A percentile compares a stretch with the other conserved stretches of the same genome.
Conservation (phyloP, 768 basidiomycete species). For the Suillus ampliporus region DNA sequence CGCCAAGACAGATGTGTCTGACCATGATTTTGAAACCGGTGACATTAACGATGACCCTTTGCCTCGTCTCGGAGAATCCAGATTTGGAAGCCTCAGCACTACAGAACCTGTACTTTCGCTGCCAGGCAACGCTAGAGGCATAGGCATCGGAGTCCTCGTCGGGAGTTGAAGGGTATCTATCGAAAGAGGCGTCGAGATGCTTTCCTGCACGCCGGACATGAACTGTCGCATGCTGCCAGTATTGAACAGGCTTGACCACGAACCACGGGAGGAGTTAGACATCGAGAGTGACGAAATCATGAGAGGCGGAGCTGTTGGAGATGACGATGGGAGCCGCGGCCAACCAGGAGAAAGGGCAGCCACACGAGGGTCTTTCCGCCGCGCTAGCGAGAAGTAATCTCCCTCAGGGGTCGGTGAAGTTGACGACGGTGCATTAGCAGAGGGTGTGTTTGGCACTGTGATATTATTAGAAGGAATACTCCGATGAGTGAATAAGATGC, state of each 20-base stretch:
- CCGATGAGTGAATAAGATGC: not conserved
- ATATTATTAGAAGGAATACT: slow-evolving; percentile 2
- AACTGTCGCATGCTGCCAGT: slow-evolving; percentile 71
- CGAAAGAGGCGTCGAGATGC: slow-evolving; percentile 44
- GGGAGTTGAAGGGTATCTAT: slow-evolving; percentile 23
- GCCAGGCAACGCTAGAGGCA: slow-evolving; percentile 31
- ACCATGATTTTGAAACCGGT: slow-evolving; percentile 60
- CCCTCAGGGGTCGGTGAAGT: slow-evolving; percentile 34
- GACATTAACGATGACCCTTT: slow-evolving; percentile 31
- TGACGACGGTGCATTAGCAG: slow-evolving; percentile 24
- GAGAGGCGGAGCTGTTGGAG: slow-evolving; percentile 46
- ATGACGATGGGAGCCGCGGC: slow-evolving; percentile 52
- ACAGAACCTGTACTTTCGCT: slow-evolving; percentile 19
- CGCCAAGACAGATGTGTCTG: slow-evolving; percentile 48
- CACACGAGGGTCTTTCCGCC: slow-evolving; percentile 42
- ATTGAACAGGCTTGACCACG: slow-evolving; percentile 83
- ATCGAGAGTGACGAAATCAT: slow-evolving; percentile 49
- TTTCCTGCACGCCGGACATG: slow-evolving; percentile 64
- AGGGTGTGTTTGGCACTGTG: slow-evolving; percentile 20
- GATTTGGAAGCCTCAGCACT: slow-evolving; percentile 26
- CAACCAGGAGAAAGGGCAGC: slow-evolving; percentile 55
- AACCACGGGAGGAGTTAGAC: slow-evolving; percentile 71
- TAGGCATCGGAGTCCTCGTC: slow-evolving; percentile 18
- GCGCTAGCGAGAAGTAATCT: slow-evolving; percentile 64
- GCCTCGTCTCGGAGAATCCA: slow-evolving; percentile 35